These are phyloP conservation scores for Blastosporella zonata DNA, from an alignment of 1,284 basidiomycete genomes.

Conservation along the genomic window DNA sequence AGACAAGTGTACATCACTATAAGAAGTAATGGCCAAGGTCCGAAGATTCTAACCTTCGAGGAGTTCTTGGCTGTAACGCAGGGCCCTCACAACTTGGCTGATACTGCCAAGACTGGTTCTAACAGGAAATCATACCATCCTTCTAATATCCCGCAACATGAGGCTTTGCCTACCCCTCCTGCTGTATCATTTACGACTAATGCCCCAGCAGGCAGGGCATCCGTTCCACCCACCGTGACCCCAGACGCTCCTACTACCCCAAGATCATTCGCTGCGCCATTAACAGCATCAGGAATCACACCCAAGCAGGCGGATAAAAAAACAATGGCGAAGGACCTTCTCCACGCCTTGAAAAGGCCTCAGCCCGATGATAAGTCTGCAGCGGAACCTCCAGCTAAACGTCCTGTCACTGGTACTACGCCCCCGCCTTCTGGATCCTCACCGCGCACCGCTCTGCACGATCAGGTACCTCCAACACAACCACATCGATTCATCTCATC, in stretches of 20 bases:
- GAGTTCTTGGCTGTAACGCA: neutral
- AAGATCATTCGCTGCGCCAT: neutral
- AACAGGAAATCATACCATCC: constrained; percentile 4
- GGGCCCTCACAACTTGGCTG: too few species aligned
- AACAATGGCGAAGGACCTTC: constrained; percentile 35
- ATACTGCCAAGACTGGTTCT: neutral
- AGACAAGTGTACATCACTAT: too few species aligned
- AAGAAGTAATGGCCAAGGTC: too few species aligned
- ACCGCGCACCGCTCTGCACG: neutral
- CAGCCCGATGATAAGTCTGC: constrained; percentile 6
- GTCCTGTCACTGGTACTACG: constrained; percentile 20
- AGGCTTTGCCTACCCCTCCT: neutral
- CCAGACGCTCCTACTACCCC: neutral
- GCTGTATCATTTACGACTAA: neutral
- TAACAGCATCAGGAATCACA: constrained; percentile 17
- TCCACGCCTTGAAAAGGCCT: constrained; percentile 26
- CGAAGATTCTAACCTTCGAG: too few species aligned
- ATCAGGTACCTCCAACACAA: neutral
- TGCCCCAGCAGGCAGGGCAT: too few species aligned
- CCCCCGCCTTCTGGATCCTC: neutral
- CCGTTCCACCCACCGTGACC: neutral
- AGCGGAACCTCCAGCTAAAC: constrained; percentile 25
- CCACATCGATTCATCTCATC: too few species aligned
- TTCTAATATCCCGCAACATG: constrained; percentile 10
- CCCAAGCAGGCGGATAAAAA: constrained; percentile 34